These are phyloP conservation scores for Penicillium rolfsii DNA, from an alignment of 2,329 filamentous ascomycete species.

Conservation along the genomic window DNA sequence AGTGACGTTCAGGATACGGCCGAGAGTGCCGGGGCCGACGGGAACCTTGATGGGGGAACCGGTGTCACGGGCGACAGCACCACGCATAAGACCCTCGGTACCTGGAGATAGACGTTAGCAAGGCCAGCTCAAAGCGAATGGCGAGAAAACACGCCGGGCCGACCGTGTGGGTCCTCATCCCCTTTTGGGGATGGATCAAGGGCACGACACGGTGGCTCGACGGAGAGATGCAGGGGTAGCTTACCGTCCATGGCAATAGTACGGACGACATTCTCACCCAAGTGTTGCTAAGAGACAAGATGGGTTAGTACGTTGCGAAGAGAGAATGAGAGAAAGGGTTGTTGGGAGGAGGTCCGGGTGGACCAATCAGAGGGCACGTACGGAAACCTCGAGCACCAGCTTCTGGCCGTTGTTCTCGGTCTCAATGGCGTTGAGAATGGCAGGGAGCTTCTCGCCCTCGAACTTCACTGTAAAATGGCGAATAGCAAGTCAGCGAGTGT, in stretches of 20 bases:
- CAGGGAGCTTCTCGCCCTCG: conserved; percentile 86
- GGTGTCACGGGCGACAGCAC: conserved; percentile 81
- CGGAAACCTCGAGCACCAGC: conserved; percentile 93
- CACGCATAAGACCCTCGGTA: conserved; percentile 99
- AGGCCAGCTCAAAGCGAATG: conserved; percentile 5
- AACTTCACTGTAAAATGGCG: conserved; percentile 77
- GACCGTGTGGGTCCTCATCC: conserved; percentile 25
- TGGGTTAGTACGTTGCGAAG: conserved; percentile 26
- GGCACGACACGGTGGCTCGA: conserved; percentile 30
- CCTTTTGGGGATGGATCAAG: conserved; percentile 11
- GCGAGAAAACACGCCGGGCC: conserved; percentile 16
- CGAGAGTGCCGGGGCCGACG: conserved; percentile 89
- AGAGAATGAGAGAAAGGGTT: background rate
- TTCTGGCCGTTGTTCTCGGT: conserved; percentile 91
- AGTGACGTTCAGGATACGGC: conserved; percentile 99
- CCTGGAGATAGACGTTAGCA: conserved; percentile 55
- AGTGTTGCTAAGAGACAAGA: conserved; percentile 77
- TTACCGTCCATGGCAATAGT: conserved; percentile 99
- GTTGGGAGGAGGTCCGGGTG: conserved; percentile 18
- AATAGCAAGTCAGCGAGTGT: conserved; percentile 36
- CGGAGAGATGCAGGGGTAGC: conserved; percentile 37
- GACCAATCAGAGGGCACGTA: conserved; percentile 57
- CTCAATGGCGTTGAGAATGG: conserved; percentile 96
- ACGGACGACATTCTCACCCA: conserved; percentile 98
- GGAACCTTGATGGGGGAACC: conserved; percentile 95